Evolutionary conservation across 2,329 filamentous ascomycete genomes (phyloP).

Genomic region (Zasmidium citrigriseum): DNA sequence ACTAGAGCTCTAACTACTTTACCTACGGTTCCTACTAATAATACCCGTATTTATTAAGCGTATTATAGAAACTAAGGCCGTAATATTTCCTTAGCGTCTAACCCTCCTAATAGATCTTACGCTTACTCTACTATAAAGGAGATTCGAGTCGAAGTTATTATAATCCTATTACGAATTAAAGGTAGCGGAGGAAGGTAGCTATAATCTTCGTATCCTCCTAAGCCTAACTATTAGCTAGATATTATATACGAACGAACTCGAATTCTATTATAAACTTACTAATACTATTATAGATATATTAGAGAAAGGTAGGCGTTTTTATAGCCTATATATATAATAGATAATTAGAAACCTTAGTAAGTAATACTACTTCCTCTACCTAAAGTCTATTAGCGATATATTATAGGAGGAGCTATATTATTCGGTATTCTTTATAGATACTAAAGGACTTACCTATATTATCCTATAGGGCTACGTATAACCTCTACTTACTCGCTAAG

Average conservation of each 20-base stretch:
- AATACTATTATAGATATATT: neutral
- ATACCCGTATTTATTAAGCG: neutral
- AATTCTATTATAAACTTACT: neutral
- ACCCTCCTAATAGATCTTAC: neutral
- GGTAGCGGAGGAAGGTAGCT: neutral
- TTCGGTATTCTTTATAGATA: neutral
- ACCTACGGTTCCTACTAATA: neutral
- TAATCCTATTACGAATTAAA: neutral
- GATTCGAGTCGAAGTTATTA: neutral
- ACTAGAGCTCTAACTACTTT: too few relatives aligned
- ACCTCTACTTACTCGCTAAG: neutral
- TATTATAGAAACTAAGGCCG: neutral
- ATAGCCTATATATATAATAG: neutral
- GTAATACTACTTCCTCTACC: neutral
- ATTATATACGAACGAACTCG: neutral
- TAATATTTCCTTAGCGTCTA: neutral
- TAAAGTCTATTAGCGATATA: neutral
- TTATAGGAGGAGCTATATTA: neutral
- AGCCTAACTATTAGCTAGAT: neutral
- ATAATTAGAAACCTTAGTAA: neutral
- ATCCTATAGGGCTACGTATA: neutral
- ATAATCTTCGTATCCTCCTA: neutral
- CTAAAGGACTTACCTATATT: neutral
- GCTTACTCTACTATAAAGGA: neutral
- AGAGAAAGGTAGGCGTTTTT: neutral